These are phyloP conservation scores for Solioccasus polychromus DNA, from an alignment of 768 basidiomycete genomes.

Conservation along the genomic window DNA sequence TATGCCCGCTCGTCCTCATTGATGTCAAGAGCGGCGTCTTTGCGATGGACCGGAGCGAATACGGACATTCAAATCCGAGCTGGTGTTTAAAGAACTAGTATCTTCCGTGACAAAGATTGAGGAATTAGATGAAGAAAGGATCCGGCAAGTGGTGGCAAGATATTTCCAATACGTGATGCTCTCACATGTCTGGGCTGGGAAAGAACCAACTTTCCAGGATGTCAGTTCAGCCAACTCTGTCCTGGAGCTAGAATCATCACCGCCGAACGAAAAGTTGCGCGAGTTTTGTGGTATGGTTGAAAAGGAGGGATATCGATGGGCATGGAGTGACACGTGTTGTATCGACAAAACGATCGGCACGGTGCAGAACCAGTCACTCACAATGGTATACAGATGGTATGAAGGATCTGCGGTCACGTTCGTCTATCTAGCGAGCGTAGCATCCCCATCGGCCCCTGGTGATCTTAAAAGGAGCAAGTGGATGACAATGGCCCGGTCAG, in stretches of 20 bases:
- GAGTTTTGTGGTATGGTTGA: constrained; percentile 7
- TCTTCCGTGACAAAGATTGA: constrained; percentile 8
- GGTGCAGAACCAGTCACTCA: constrained; percentile 7
- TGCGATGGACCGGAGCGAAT: background rate
- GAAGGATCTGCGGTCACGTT: constrained; percentile 4
- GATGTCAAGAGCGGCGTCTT: background rate
- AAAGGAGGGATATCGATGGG: constrained; percentile 12
- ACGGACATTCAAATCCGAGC: constrained; percentile 1
- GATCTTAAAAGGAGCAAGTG: background rate
- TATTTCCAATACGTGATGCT: constrained; percentile 12
- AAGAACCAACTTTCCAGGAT: constrained; percentile 10
- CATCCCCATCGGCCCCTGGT: background rate
- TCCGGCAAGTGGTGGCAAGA: background rate
- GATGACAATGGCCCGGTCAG: constrained; percentile 17
- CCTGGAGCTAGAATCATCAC: constrained; percentile 4
- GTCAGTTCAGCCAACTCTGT: constrained; percentile 1
- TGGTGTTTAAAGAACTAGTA: constrained; percentile 1
- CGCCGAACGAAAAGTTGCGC: constrained; percentile 2
- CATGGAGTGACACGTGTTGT: too few relatives aligned
- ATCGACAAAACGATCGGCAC: constrained; percentile 10
- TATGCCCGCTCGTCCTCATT: background rate
- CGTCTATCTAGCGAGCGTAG: background rate
- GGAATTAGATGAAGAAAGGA: constrained; percentile 1
- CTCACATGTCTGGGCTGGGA: constrained; percentile 13
- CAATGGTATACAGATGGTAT: constrained; percentile 15